These are phyloP conservation scores for Acanthochlamys bracteata DNA, from an alignment of 106 monocot species.

Conservation along the genomic window DNA sequence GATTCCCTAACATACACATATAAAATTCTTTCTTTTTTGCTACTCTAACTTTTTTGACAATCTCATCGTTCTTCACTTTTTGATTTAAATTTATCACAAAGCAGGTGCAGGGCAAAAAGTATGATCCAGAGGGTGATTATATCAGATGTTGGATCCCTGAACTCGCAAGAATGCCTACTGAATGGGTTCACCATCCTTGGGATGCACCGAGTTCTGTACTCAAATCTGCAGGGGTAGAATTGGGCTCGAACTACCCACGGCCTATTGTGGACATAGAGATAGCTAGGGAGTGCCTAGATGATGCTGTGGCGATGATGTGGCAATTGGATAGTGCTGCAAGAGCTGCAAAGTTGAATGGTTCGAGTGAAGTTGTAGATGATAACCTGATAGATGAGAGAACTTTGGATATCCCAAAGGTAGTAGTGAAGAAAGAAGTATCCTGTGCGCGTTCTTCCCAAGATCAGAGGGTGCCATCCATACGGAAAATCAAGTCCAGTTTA, in stretches of 20 bases:
- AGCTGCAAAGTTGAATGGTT: constrained; percentile 15
- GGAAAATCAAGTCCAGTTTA: constrained; percentile 8
- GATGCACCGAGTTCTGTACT: constrained; percentile 59
- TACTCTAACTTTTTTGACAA: not conserved
- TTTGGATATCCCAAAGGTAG: constrained; percentile 60
- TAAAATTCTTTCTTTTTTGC: not conserved
- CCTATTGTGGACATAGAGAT: constrained; percentile 54
- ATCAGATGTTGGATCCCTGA: constrained; percentile 84
- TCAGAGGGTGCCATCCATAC: constrained; percentile 58
- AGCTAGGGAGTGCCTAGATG: constrained; percentile 46
- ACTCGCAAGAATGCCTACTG: constrained; percentile 67
- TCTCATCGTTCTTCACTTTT: not conserved
- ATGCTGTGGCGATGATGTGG: constrained; percentile 79
- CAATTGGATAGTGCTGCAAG: constrained; percentile 42
- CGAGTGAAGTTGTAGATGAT: constrained; percentile 48
- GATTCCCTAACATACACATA: not conserved
- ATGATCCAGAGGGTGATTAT: constrained; percentile 72
- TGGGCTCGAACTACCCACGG: constrained; percentile 72
- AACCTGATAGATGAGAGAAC: constrained; percentile 34
- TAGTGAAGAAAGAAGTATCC: constrained; percentile 38
- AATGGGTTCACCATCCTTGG: constrained; percentile 95
- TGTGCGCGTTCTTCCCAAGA: constrained; percentile 33
- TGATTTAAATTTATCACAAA: constrained; percentile 1
- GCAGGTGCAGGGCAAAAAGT: constrained; percentile 68
- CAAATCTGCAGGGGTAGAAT: constrained; percentile 63